Percentiles rank a stretch among this genome's conserved stretches.
Evolutionary conservation across 2,329 filamentous ascomycete species (phyloP).

Genomic region (Tricladium varicosporioides): DNA sequence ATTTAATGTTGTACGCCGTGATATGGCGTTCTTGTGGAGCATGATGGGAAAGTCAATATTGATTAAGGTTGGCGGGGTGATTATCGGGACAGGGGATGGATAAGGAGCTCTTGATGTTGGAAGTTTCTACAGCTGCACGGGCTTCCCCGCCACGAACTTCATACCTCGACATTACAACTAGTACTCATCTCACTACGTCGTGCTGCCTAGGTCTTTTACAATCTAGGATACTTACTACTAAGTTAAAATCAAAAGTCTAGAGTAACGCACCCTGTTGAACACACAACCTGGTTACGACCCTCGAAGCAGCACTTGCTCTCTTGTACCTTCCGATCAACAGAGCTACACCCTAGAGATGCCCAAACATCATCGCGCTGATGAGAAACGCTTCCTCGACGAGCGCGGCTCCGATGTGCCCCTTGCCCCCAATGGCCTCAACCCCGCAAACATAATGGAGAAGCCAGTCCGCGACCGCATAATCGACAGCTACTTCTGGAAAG

Average conservation of each 20-base stretch:
- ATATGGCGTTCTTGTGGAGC: background rate
- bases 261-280: no score
- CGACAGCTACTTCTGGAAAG: conserved; percentile 96
- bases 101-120: background rate
- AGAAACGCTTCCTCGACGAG: conserved; percentile 81
- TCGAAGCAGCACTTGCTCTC: background rate
- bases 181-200: no score
- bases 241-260: no score
- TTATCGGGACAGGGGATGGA: background rate
- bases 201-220: no score
- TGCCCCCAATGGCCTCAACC: conserved; percentile 85
- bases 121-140: background rate
- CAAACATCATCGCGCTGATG: conserved; percentile 69
- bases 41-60: background rate
- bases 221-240: no score
- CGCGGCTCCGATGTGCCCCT: conserved; percentile 75
- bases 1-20: background rate
- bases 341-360: conserved; percentile 33
- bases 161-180: no score
- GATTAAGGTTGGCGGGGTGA: background rate
- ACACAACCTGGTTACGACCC: background rate
- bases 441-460: conserved; percentile 94
- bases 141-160: background rate
- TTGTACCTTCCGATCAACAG: background rate
- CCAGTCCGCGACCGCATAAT: conserved; percentile 93